Evolutionary conservation across 306 rosid genomes (phyloP), one percentile per base, ranked within the genome.

Genomic region (Heteromeles arbutifolia): DNA sequence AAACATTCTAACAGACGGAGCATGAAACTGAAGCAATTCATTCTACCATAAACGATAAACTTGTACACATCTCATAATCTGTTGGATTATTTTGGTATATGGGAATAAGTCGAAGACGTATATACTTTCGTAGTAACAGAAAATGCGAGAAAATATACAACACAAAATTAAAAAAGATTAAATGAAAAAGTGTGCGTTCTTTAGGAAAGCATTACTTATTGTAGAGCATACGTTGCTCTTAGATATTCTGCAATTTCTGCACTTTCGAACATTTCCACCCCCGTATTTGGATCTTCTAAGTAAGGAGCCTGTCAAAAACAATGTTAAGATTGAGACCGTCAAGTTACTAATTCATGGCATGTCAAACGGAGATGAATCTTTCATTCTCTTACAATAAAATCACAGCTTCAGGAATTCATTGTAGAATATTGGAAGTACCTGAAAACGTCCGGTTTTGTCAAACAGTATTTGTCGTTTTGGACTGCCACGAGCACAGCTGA

Each of bases 401-500:
- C 25, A 62, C 41, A n/a, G 43, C 62, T 22, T 54, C 29, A 57
- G 53, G 74, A 71, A 22, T 5, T 11, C 58, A 37, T 44, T 34
- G 63, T 26, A 69, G 74, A n/a, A 21, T 18, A 22, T 79, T 67
- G 26, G 44, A 77, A 59, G 64, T 90, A 96, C 97, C 98, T 96
- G 99, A 80, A 96, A 96, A 68, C 73, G 84, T 73, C 98, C 97
- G 0, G 70, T 80, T 87, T 69, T 90, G 25, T 89, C 80, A 34
- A 68, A 90, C 72, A 96, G 82, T 68, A 83, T 79, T 77, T 90
- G 86, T 74, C 98, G 86, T 77, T 92, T 96, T 39, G 93, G 83
- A 84, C 99, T 96, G 58, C 99, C 99, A 43, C 99, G 96, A 67
- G 96, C 96, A 79, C 98, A 96, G 74, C 99, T 96, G 78, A 70